Evolutionary conservation across 805 yeast genomes (phyloP), one percentile per base, ranked within the genome.

Genomic region (Clavispora santaluciae): DNA sequence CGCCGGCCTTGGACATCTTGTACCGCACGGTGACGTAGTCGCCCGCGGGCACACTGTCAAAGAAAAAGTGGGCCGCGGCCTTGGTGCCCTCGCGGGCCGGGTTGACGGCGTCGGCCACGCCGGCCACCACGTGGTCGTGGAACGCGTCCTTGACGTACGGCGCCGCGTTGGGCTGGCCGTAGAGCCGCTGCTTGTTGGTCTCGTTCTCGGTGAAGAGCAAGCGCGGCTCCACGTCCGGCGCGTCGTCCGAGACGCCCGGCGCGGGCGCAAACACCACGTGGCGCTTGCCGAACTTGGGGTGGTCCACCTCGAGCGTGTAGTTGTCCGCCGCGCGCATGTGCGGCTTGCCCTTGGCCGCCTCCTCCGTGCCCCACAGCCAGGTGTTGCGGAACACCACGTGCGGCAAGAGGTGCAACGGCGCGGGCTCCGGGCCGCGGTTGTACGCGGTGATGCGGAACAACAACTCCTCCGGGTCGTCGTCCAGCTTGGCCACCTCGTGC

Each of bases 161-260:
- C 5, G 78, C 44, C 29, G 78, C 72, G 52, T 86, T 83, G 50
- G 74, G 70, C 50, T 79, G 82, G 23, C 73, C 68, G 56, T 83
- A 90, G 46, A 90, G 70, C 55, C 76, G 76, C 54, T 75, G 58
- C 53, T 78, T 73, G 64, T 90, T 90, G 15, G 96, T 83, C 58
- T 85, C 95, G 61, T 90, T 90, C 44, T 90, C 95, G 35, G 97
- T 90, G 64, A 90, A 90, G 40, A 90, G 61, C 42, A 87, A 67
- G 44, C 69, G 64, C 3, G 96, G 95, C 46, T 81, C 87, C 35
- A 88, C 78, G 65, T 86, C 95, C 2, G 76, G 66, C 9, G 73
- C 57, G 26, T 68, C 62, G 12, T 73, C 81, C n/a, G 70, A 61
- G 24, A 75, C 65, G 24, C 91, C 95, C 1, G 95, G 95, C 12